These are phyloP conservation scores for Leccinum barrowsii DNA, from an alignment of 768 basidiomycete species.

Conservation along the genomic window DNA sequence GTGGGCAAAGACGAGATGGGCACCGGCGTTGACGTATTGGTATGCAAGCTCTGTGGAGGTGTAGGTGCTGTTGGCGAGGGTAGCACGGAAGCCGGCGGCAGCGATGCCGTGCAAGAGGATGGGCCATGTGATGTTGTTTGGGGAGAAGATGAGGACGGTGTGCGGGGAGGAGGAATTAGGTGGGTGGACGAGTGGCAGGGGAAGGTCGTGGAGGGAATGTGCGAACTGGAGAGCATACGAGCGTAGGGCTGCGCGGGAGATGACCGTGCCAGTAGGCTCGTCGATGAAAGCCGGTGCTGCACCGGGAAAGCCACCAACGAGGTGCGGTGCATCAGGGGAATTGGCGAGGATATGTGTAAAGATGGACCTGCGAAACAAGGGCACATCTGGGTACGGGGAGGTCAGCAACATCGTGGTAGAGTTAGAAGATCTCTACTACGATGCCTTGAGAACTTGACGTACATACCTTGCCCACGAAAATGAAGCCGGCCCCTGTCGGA, in stretches of 20 bases:
- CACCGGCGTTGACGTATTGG: constrained; percentile 68
- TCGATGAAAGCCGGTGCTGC: constrained; percentile 61
- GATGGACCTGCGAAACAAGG: constrained; percentile 25
- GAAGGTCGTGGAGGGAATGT: constrained; percentile 50
- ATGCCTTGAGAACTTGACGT: too few species aligned
- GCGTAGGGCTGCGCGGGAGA: constrained; percentile 55
- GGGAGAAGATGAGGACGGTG: constrained; percentile 62
- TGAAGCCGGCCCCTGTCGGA: too few species aligned
- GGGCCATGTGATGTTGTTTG: constrained; percentile 61
- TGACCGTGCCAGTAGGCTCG: constrained; percentile 49
- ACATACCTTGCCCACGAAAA: too few species aligned
- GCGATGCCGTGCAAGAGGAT: constrained; percentile 43
- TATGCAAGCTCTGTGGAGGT: constrained; percentile 63
- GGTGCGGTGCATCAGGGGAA: constrained; percentile 12
- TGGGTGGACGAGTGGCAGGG: constrained; percentile 42
- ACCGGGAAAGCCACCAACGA: constrained; percentile 43
- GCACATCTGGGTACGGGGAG: constrained; percentile 20
- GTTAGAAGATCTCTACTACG: too few species aligned
- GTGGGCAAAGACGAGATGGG: constrained; percentile 59
- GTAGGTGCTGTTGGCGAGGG: constrained; percentile 73
- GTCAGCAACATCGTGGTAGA: constrained; percentile 6
- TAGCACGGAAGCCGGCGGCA: constrained; percentile 65
- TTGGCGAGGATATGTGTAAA: constrained; percentile 30
- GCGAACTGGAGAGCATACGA: constrained; percentile 54
- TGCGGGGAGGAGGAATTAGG: constrained; percentile 40